These are phyloP conservation scores for Rhamnella rubrinervis DNA, from an alignment of 331 rosid genomes.

Conservation along the genomic window DNA sequence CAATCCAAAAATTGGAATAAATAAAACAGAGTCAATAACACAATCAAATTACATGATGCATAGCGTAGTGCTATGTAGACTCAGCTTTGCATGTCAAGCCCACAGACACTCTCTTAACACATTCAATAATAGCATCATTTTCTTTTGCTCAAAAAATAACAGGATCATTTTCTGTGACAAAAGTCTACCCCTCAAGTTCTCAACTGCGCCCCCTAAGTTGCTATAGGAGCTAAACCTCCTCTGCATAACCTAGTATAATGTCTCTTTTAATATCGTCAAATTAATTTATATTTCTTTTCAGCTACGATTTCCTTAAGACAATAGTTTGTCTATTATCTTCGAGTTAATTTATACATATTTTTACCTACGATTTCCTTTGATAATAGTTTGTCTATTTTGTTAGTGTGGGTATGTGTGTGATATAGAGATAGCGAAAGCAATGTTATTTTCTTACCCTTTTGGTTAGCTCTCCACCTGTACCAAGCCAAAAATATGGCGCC, in stretches of 20 bases:
- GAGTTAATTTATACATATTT: background rate
- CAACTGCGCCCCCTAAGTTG: background rate
- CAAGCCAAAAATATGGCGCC: background rate
- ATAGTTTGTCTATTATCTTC: too few relatives aligned
- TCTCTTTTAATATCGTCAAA: too few relatives aligned
- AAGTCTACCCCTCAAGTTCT: background rate
- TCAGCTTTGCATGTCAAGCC: too few relatives aligned
- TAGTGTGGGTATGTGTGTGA: background rate
- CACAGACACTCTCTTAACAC: too few relatives aligned
- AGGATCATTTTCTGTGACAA: too few relatives aligned
- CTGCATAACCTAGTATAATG: background rate
- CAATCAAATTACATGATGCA: background rate
- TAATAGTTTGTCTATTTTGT: background rate
- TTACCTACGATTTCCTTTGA: background rate
- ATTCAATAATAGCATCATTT: too few relatives aligned
- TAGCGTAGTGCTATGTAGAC: too few relatives aligned
- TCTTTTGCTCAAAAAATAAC: too few relatives aligned
- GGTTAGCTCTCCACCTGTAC: constrained; percentile 5
- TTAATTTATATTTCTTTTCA: too few relatives aligned
- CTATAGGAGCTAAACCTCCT: too few relatives aligned
- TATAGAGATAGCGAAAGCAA: too few relatives aligned
- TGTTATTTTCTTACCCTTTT: constrained; percentile 2
- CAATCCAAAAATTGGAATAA: background rate
- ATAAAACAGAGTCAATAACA: background rate
- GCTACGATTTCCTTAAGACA: too few relatives aligned